Base-by-base conservation (phyloP, 2,329 filamentous ascomycete genomes). In the Nemania abortiva region DNA sequence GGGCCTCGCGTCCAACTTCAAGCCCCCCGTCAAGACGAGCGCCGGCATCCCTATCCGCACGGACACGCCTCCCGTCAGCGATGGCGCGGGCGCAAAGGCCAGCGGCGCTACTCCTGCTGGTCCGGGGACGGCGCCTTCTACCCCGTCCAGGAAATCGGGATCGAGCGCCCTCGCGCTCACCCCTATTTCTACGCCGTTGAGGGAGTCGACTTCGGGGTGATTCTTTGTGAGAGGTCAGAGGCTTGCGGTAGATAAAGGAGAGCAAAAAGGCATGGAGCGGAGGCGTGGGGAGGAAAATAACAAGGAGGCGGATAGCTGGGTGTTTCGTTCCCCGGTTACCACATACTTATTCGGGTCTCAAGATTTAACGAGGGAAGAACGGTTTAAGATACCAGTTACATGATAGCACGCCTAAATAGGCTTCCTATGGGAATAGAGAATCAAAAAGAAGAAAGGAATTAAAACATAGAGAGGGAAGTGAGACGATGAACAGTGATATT, bases 1-100 rank as follows among this genome's bases (percentile, higher is more conserved):
- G 83, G 92, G 81, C 69, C 87, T 82, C 74, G 89, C 85, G 76
- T 86, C 81, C 76, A 85, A 85, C 39, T 90, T 87, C 78, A 86
- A 86, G 68, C 86, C 87, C 3, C 88, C 88, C 11, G 72, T 76
- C 9, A 81, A 79, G 65, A 63, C 72, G 15, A 62, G 66, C 7
- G 54, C 65, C 2, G 69, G 50, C 15, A 52, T 68, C 10, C 69
- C 69, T 13, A 69, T 70, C 7, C 65, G 76, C 34, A 78, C 76
- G 9, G 75, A 77, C 39, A 78, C 76, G 1, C 76, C 76, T 2
- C 76, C 76, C 0, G 73, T 74, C 2, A 74, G 72, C n/a, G 54
- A 67, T 18, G 37, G 61, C 27, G 13, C 20, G 3, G 15, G 53
- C 3, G 34, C 59, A 7, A 22, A 34, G 6, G 52, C 29, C 9